These are phyloP conservation scores for Curvularia verruculosa DNA, from an alignment of 2,329 filamentous ascomycete species.

Conservation along the genomic window DNA sequence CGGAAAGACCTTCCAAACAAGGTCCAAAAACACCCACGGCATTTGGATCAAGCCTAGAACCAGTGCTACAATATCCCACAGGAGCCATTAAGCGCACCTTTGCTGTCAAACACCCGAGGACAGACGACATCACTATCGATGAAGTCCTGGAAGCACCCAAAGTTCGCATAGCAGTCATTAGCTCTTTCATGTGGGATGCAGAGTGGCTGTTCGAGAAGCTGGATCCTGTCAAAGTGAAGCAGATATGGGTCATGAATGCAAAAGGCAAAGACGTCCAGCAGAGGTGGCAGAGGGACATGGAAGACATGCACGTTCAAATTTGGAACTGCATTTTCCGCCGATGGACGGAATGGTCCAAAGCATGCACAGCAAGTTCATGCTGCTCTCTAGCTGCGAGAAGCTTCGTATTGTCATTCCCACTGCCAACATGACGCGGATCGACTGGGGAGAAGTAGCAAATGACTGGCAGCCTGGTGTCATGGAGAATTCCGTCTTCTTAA, in stretches of 20 bases:
- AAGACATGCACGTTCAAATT: constrained; percentile 53
- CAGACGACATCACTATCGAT: constrained; percentile 83
- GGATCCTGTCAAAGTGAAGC: constrained; percentile 60
- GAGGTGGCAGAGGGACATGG: constrained; percentile 31
- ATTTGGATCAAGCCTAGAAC: not conserved
- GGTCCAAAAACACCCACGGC: not conserved
- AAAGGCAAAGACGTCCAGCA: constrained; percentile 48
- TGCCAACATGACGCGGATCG: constrained; percentile 82
- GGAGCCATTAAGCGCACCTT: constrained; percentile 85
- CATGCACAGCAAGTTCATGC: constrained; percentile 95
- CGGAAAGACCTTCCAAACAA: constrained; percentile 39
- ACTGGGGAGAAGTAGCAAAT: constrained; percentile 82
- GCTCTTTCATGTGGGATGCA: constrained; percentile 85
- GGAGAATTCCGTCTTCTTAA: constrained; percentile 75
- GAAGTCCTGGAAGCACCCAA: constrained; percentile 78
- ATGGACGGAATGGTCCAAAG: constrained; percentile 73
- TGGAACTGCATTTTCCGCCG: constrained; percentile 78
- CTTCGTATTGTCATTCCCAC: constrained; percentile 84
- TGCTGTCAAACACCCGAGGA: constrained; percentile 66
- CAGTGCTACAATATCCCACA: constrained; percentile 54
- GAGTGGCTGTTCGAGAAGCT: constrained; percentile 76
- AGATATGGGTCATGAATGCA: constrained; percentile 65
- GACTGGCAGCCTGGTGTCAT: constrained; percentile 44
- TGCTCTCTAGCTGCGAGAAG: constrained; percentile 77
- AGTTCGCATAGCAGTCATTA: constrained; percentile 78